phyloP scores from a whole-genome alignment of 1,284 basidiomycete genomes.

The Pseudozyma thailandica region DNA sequence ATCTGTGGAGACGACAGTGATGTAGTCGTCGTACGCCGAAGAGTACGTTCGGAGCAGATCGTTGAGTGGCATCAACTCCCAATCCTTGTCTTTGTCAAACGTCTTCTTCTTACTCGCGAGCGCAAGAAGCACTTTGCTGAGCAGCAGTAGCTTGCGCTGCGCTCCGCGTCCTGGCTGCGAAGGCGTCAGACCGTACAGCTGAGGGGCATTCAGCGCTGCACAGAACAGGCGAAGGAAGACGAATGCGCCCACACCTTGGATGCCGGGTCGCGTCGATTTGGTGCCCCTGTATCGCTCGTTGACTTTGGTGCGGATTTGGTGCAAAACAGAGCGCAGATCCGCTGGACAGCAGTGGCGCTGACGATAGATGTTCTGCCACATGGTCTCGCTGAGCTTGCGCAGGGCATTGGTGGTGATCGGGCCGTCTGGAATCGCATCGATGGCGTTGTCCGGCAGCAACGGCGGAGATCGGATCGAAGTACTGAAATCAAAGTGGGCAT shows the following conservation, averaged over 20 bases:
- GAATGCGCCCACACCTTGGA: conserved; percentile 60
- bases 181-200: conserved; percentile 56
- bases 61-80: conserved; percentile 48
- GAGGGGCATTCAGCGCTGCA: conserved; percentile 58
- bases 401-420: conserved; percentile 35
- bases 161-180: conserved; percentile 31
- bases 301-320: conserved; percentile 53
- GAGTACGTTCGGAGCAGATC: conserved; percentile 52
- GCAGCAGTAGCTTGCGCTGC: conserved; percentile 41
- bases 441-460: conserved; percentile 16
- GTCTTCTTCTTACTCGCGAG: conserved; percentile 53
- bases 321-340: conserved; percentile 52
- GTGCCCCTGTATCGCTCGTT: conserved; percentile 42
- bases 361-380: conserved; percentile 61
- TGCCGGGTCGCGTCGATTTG: conserved; percentile 50
- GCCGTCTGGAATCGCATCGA: conserved; percentile 36
- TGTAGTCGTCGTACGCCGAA: conserved; percentile 59
- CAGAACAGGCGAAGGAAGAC: conserved; percentile 62
- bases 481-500: conserved; percentile 23
- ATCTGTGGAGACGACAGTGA: conserved; percentile 56
- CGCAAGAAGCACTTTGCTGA: conserved; percentile 57
- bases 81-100: conserved; percentile 60
- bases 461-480: conserved; percentile 29
- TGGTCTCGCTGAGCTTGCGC: conserved; percentile 38
- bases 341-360: conserved; percentile 57